Percentiles rank a stretch among this genome's conserved stretches.
phyloP scores from a whole-genome alignment of 2,329 filamentous ascomycete species.

The Hypoxylon sp. region DNA sequence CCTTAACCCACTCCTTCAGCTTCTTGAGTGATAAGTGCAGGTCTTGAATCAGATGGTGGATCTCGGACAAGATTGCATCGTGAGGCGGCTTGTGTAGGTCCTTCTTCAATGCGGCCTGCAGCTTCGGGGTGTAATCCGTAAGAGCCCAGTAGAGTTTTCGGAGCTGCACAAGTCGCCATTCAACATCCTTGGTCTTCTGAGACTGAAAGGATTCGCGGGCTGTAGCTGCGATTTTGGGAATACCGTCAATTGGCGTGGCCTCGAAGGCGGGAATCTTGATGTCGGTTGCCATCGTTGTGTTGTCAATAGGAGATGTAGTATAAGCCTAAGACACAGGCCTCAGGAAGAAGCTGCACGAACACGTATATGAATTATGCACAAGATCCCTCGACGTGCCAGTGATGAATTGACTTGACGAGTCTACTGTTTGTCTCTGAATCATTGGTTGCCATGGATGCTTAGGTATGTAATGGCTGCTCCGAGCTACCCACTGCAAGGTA shows the following conservation, averaged over 20 bases:
- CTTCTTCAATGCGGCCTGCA: slow-evolving; percentile 79
- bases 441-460: slow-evolving; percentile 10
- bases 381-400: background rate
- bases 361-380: slow-evolving; percentile 2
- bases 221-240: slow-evolving; percentile 70
- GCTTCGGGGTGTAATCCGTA: slow-evolving; percentile 78
- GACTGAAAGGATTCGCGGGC: slow-evolving; percentile 78
- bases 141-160: slow-evolving; percentile 96
- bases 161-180: slow-evolving; percentile 87
- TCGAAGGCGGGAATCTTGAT: slow-evolving; percentile 64
- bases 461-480: background rate
- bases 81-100: slow-evolving; percentile 84
- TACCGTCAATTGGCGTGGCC: slow-evolving; percentile 74
- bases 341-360: background rate
- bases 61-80: slow-evolving; percentile 81
- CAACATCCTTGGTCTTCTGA: slow-evolving; percentile 83
- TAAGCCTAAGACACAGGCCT: background rate
- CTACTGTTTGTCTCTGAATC: slow-evolving; percentile 3
- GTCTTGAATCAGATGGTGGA: slow-evolving; percentile 83
- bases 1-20: slow-evolving; percentile 83
- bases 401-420: background rate
- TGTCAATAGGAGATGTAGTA: background rate
- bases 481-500: slow-evolving; percentile 12
- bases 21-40: slow-evolving; percentile 83
- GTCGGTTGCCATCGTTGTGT: slow-evolving; percentile 56